Percentiles rank a stretch among this genome's conserved stretches.
Evolutionary conservation across 805 yeast genomes (phyloP).

Genomic region (Candida montana): DNA sequence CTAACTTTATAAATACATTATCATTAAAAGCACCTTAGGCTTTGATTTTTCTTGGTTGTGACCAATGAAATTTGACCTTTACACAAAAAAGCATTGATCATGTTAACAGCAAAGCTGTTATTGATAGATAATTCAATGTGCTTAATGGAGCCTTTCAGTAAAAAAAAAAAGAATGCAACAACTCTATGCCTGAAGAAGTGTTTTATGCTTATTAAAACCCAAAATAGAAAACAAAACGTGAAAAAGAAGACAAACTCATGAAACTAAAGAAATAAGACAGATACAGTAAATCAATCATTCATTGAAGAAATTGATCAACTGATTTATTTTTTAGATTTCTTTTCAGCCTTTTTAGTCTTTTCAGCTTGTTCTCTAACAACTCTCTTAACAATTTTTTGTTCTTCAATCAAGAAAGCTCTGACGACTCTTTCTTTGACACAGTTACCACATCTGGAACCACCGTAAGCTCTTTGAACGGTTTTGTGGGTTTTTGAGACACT

Average conservation of each 20-base stretch:
- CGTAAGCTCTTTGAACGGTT: conserved; percentile 99
- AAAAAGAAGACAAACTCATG: conserved; percentile 3
- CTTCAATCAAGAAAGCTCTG: conserved; percentile 99
- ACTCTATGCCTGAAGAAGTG: not conserved
- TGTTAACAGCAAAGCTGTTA: too few relatives aligned
- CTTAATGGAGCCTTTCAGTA: not conserved
- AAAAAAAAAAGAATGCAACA: not conserved
- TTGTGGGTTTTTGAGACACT: conserved; percentile 91
- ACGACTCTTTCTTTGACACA: conserved; percentile 99
- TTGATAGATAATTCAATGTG: too few relatives aligned
- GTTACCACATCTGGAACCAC: conserved; percentile 98
- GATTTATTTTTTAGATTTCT: conserved; percentile 25
- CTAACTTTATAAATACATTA: conserved; percentile 3
- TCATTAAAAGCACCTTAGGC: conserved; percentile 1
- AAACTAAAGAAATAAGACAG: not conserved
- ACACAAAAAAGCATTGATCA: too few relatives aligned
- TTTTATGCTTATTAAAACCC: not conserved
- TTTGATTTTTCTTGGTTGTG: not conserved
- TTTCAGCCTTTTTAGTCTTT: conserved; percentile 67
- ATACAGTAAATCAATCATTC: not conserved
- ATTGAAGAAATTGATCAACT: not conserved
- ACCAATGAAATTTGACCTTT: not conserved
- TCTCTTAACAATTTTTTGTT: conserved; percentile 99
- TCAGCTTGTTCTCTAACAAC: conserved; percentile 95
- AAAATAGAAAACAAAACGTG: conserved; percentile 1